Evolutionary conservation across 2,329 filamentous ascomycete species (phyloP), one percentile per base, ranked within the genome.

Genomic region (Neofusicoccum ribis): DNA sequence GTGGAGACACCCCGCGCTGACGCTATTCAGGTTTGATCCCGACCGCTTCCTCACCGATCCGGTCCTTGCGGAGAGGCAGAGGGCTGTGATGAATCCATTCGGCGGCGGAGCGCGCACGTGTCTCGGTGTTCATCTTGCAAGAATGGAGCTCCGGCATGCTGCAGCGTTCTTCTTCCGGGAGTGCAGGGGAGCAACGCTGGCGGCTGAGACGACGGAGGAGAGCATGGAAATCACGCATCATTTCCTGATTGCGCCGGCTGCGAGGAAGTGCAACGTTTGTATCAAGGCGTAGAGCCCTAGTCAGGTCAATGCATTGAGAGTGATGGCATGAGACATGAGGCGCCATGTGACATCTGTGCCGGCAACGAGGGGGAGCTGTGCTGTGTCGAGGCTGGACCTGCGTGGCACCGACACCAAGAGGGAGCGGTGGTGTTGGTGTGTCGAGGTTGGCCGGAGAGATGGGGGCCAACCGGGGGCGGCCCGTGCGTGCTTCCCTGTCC

Each of bases 41-140:
- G 39, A 49, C 9, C 67, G 73, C 14, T 74, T 70, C 68, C 54
- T 72, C 44, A 41, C 44, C n/a, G 41, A 51, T 8, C 66, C 56
- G 23, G 20, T 52, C 12, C 23, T 37, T 3, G 47, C 63, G 15
- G 67, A 69, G 12, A 68, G 61, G 9, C 70, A 69, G 1, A 72
- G 68, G 64, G 68, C 67, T 14, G 70, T 68, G 2, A 73, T 70
- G 49, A 62, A 88, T 80, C 88, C 88, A 0, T 91, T 91, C 73
- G 86, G 88, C 1, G 89, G 85, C 23, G 89, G 89, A 0, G 86
- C 88, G 0, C 80, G 89, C 27, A 88, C 89, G 76, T 91, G 89
- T 69, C 80, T 92, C 6, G 89, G 89, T 0, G 85, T 87, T 3
- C 88, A 91, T 70, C 85, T 91, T 68, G 89, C 89, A 0, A 75